Percentiles rank a stretch among this genome's conserved stretches.
Evolutionary conservation across 75 land plant genomes (phyloP).

Genomic region (Gnetum montanum): DNA sequence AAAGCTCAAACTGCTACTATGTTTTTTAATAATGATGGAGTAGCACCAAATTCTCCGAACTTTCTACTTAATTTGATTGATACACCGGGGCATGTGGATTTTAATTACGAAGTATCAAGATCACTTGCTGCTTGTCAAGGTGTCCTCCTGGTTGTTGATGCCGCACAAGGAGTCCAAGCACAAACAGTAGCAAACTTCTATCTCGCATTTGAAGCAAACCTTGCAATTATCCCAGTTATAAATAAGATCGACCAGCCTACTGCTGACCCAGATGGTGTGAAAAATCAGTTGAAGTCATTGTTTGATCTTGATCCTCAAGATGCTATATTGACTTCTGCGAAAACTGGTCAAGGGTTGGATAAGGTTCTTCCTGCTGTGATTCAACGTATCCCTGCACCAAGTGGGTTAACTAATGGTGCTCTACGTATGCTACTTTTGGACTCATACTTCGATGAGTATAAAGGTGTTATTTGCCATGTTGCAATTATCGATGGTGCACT

Average conservation of each 20-base stretch:
- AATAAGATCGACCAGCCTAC: constrained; percentile 97
- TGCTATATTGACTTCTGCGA: constrained; percentile 85
- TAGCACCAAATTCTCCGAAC: constrained; percentile 4
- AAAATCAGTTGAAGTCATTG: constrained; percentile 77
- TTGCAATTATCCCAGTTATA: constrained; percentile 85
- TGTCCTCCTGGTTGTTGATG: constrained; percentile 93
- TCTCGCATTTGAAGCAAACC: constrained; percentile 91
- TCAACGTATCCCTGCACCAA: constrained; percentile 78
- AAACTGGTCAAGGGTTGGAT: constrained; percentile 88
- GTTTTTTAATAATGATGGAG: constrained; percentile 46
- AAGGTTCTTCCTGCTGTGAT: constrained; percentile 92
- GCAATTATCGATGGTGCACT: constrained; percentile 90
- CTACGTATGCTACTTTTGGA: constrained; percentile 85
- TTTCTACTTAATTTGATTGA: constrained; percentile 84
- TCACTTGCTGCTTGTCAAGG: constrained; percentile 98
- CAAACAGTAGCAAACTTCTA: constrained; percentile 99
- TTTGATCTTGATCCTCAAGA: constrained; percentile 80
- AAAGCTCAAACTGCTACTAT: constrained; percentile 99
- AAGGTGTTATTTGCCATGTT: constrained; percentile 96
- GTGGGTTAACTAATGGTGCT: constrained; percentile 48
- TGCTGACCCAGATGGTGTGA: constrained; percentile 96
- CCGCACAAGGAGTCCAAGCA: constrained; percentile 97
- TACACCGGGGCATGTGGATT: constrained; percentile 98
- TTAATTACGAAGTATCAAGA: constrained; percentile 98
- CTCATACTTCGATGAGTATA: constrained; percentile 95